Conservation (phyloP, 2,329 filamentous ascomycete species). For the Penicillium aurantiogriseum region DNA sequence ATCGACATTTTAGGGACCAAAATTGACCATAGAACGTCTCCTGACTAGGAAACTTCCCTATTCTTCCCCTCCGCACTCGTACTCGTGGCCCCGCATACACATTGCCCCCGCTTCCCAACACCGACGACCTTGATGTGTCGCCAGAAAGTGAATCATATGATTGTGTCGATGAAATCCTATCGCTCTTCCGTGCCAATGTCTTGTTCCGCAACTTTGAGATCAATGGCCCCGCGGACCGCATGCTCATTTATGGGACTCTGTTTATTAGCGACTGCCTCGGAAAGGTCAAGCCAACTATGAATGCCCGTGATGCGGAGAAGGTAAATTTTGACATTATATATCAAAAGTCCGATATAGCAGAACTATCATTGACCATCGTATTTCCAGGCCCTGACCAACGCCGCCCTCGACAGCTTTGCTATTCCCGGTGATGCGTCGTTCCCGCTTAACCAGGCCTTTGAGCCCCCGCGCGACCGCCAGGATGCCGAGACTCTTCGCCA, state of each 20-base stretch:
- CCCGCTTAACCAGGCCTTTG: conserved; percentile 95
- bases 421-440: conserved; percentile 91
- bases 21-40: conserved; percentile 13
- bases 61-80: conserved; percentile 90
- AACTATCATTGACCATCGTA: conserved; percentile 2
- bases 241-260: conserved; percentile 94
- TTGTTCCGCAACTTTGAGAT: conserved; percentile 99
- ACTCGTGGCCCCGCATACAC: conserved; percentile 93
- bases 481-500: conserved; percentile 85
- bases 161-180: conserved; percentile 88
- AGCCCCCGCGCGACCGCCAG: conserved; percentile 79
- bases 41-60: conserved; percentile 76
- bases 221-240: conserved; percentile 88
- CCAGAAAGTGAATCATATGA: conserved; percentile 92
- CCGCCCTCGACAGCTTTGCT: conserved; percentile 91
- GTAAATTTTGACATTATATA: conserved; percentile 33
- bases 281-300: conserved; percentile 77
- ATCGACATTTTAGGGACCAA: background rate
- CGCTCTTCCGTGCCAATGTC: conserved; percentile 94
- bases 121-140: conserved; percentile 57
- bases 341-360: background rate
- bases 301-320: conserved; percentile 65
- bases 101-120: conserved; percentile 64
- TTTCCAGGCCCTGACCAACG: conserved; percentile 78
- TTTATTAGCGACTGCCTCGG: conserved; percentile 87